A percentile compares a stretch with the other conserved stretches of the same genome.
These are phyloP conservation scores for Aspergillus tanneri DNA, from an alignment of 2,329 filamentous ascomycete species.

Conservation along the genomic window DNA sequence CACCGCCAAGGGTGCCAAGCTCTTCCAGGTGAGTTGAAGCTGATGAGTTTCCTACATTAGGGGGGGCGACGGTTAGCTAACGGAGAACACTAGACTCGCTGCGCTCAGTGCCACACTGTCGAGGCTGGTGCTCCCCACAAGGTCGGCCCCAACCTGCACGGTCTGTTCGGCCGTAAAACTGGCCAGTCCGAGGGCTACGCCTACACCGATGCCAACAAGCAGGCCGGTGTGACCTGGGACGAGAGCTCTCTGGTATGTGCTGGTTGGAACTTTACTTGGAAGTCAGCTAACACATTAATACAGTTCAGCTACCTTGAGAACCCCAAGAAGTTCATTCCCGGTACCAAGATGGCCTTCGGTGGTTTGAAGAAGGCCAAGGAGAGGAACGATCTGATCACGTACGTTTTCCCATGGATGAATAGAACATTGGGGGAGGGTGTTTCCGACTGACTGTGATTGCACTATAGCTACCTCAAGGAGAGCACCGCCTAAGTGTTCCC, in stretches of 20 bases:
- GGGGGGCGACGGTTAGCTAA: constrained; percentile 10
- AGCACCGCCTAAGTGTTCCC: constrained; percentile 33
- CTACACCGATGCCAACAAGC: constrained; percentile 99
- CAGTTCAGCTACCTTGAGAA: constrained; percentile 99
- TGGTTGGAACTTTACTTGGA: no score
- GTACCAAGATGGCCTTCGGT: constrained; percentile 99
- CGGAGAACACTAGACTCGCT: constrained; percentile 66
- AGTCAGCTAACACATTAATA: constrained; percentile 17
- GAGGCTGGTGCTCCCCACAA: constrained; percentile 91
- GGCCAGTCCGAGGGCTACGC: constrained; percentile 88
- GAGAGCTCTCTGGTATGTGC: constrained; percentile 73
- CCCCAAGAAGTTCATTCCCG: constrained; percentile 99
- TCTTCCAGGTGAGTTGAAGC: constrained; percentile 83
- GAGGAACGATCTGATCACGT: constrained; percentile 98
- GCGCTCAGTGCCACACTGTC: constrained; percentile 97
- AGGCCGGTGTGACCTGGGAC: constrained; percentile 87
- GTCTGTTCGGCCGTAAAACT: constrained; percentile 94
- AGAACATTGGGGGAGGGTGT: background rate
- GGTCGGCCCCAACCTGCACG: constrained; percentile 94
- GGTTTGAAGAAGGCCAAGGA: constrained; percentile 99
- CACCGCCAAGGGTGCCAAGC: constrained; percentile 91
- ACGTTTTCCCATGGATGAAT: constrained; percentile 46
- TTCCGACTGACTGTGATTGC: constrained; percentile 17
- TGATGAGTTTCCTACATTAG: background rate
- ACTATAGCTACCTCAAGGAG: constrained; percentile 41